Evolutionary conservation across 495 filamentous ascomycete genomes (phyloP), one percentile per base, ranked within the genome.

Genomic region (Penicillium coffeae): DNA sequence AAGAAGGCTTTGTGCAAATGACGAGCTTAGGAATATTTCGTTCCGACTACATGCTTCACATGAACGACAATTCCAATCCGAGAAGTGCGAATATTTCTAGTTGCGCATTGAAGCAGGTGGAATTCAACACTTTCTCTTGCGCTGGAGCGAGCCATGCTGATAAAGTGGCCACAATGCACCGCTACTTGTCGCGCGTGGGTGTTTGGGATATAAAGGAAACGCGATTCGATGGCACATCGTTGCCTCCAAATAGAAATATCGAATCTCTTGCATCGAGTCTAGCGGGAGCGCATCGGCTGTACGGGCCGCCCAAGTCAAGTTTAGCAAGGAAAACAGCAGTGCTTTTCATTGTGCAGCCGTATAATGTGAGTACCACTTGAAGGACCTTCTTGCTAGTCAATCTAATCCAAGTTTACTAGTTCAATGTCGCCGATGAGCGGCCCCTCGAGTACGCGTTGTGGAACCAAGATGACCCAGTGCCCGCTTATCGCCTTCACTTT

Each of bases 101-200:
- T 38, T 45, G 43, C 3, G 73, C 72, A 16, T 74, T 93, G 54
- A 91, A 89, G 63, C 90, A 95, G 65, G 87, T 95, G 21, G 90
- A 95, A 59, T 92, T 95, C 71, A 94, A 95, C 70, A 91, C 89
- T 14, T 88, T 86, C 15, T 94, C 89, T 1, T 92, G 91, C 47
- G 87, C 87, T 2, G 89, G 89, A 0, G 66, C 49, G 70, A 87
- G 32, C 77, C 90, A 41, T 72, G 78, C 48, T 68, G 83, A 66
- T 20, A 66, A 63, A 50, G 86, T 86, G 3, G 87, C 82, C 8
- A 64, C 75, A 14, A 78, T 95, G 42, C 90, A 95, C 52, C 59
- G 60, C 2, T 64, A 64, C 30, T 52, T 71, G 12, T 43, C 65
- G 19, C 39, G 46, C 3, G 53, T 33, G 1, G 60, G 63, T 0